phyloP scores from a whole-genome alignment of 2,329 filamentous ascomycete species.

The Beauveria varroae region DNA sequence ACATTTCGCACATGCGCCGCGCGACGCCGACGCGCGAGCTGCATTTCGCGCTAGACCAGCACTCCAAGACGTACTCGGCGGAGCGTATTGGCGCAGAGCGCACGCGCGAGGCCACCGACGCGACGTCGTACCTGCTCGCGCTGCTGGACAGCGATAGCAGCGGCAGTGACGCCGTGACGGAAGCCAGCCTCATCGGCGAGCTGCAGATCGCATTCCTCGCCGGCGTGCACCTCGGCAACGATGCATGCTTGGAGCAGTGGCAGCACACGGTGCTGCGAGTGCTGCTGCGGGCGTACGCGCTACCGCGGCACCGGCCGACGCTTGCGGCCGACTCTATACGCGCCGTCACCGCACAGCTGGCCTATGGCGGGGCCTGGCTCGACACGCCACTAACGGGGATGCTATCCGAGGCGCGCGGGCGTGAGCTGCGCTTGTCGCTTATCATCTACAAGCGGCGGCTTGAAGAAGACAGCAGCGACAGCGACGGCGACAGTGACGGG shows the following conservation, averaged over 20 bases:
- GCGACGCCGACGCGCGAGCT: conserved; percentile 33
- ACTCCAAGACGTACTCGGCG: conserved; percentile 34
- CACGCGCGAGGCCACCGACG: conserved; percentile 39
- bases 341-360: conserved; percentile 46
- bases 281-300: conserved; percentile 41
- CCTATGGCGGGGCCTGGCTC: conserved; percentile 42
- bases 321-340: conserved; percentile 40
- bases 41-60: conserved; percentile 39
- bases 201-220: conserved; percentile 53
- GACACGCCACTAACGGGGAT: conserved; percentile 37
- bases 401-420: conserved; percentile 22
- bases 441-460: conserved; percentile 48
- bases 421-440: conserved; percentile 38
- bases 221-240: conserved; percentile 50
- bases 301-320: conserved; percentile 34
- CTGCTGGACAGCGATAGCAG: conserved; percentile 24
- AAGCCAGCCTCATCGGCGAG: conserved; percentile 47
- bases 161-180: conserved; percentile 16
- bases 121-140: conserved; percentile 37
- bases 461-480: conserved; percentile 31
- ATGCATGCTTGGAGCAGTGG: conserved; percentile 56
- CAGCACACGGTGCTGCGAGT: conserved; percentile 46
- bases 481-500: conserved; percentile 33
- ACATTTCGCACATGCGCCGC: conserved; percentile 26
- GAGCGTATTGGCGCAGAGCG: conserved; percentile 28